Evolutionary conservation across 345 rosid species (phyloP).

Genomic region (Arabis hirsuta): DNA sequence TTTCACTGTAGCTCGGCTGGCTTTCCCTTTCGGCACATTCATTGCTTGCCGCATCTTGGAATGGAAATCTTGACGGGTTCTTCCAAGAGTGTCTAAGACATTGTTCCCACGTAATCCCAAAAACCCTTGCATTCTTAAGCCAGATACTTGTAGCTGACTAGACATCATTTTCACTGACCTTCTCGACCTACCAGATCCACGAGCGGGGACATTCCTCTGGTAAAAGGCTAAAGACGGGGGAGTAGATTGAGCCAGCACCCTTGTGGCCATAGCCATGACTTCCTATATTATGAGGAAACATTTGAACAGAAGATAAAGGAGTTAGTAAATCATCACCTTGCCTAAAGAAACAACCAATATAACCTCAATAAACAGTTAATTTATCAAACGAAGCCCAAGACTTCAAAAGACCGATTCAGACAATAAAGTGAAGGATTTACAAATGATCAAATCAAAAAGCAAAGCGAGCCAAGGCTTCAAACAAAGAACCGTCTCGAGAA

Average conservation of each 20-base stretch:
- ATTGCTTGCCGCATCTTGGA: constrained; percentile 54
- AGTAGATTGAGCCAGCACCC: constrained; percentile 76
- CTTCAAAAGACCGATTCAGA: not conserved
- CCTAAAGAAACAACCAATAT: constrained; percentile 16
- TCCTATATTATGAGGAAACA: constrained; percentile 5
- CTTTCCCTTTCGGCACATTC: constrained; percentile 56
- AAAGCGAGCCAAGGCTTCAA: not conserved
- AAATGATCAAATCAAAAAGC: not conserved
- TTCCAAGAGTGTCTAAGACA: constrained; percentile 52
- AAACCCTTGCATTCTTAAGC: constrained; percentile 57
- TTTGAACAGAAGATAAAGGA: not conserved
- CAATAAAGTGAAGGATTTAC: not conserved
- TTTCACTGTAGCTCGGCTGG: constrained; percentile 51
- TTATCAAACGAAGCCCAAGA: constrained; percentile 8
- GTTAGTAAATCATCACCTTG: constrained; percentile 7
- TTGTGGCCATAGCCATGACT: constrained; percentile 64
- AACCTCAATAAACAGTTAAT: too few species aligned
- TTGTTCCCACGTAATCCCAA: constrained; percentile 64
- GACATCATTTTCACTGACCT: constrained; percentile 56
- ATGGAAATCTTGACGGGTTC: constrained; percentile 54
- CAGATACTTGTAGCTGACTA: constrained; percentile 45
- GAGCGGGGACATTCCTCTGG: constrained; percentile 52
- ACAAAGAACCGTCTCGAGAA: constrained; percentile 13
- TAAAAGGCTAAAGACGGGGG: constrained; percentile 57
- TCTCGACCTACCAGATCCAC: constrained; percentile 57